Percentiles rank a stretch among this genome's conserved stretches.
These are phyloP conservation scores for Tolypocladium pustulatum DNA, from an alignment of 2,329 filamentous ascomycete species.

Conservation along the genomic window DNA sequence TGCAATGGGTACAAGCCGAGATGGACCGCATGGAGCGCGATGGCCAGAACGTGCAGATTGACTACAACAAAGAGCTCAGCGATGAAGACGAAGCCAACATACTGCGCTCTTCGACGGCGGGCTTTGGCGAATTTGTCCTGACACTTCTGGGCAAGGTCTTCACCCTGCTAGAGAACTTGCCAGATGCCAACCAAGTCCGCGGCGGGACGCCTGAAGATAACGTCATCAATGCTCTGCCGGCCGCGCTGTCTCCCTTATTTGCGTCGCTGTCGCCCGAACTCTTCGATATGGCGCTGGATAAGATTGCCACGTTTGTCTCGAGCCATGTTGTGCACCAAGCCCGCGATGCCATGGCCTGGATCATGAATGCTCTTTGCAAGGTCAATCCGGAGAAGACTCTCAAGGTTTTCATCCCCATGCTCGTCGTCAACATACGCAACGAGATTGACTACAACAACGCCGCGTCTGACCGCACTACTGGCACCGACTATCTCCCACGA, in stretches of 20 bases:
- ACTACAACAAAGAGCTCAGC: constrained; percentile 71
- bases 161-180: constrained; percentile 87
- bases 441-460: constrained; percentile 97
- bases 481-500: constrained; percentile 83
- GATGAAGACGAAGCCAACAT: constrained; percentile 84
- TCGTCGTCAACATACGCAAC: constrained; percentile 83
- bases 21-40: constrained; percentile 89
- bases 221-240: constrained; percentile 89
- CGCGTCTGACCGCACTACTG: constrained; percentile 86
- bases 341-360: constrained; percentile 96
- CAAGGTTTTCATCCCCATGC: constrained; percentile 79
- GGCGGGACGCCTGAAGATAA: constrained; percentile 93
- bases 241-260: constrained; percentile 82
- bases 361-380: constrained; percentile 92
- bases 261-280: constrained; percentile 85
- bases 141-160: constrained; percentile 91
- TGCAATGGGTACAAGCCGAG: constrained; percentile 89
- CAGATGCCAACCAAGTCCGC: constrained; percentile 78
- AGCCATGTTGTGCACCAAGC: constrained; percentile 96
- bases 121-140: constrained; percentile 84
- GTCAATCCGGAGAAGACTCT: constrained; percentile 89
- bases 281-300: constrained; percentile 84
- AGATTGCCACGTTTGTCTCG: constrained; percentile 82
- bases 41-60: constrained; percentile 73
- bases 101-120: constrained; percentile 84